Conservation (phyloP, 108 stramenopile genomes). For the Asterionellopsis glacialis region DNA sequence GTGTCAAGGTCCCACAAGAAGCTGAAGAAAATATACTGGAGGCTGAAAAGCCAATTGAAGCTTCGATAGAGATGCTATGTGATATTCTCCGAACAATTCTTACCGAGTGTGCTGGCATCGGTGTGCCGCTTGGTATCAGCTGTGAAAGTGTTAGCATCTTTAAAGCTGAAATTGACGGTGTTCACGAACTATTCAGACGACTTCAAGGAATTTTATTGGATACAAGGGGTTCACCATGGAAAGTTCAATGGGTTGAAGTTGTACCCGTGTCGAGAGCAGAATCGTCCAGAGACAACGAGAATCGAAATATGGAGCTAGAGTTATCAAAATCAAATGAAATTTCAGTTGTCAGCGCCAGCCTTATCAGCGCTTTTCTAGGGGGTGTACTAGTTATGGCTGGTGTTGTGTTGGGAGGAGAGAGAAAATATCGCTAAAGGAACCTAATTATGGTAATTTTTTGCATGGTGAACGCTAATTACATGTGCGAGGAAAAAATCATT, state of each 20-base stretch:
- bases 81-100: constrained; percentile 28
- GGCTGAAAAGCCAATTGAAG: constrained; percentile 25
- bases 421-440: neutral
- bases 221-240: constrained; percentile 36
- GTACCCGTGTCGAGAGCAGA: neutral
- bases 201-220: constrained; percentile 41
- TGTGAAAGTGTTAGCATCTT: constrained; percentile 50
- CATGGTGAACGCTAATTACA: too few species aligned
- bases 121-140: constrained; percentile 45
- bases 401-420: constrained; percentile 12
- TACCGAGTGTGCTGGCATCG: constrained; percentile 24
- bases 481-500: too few species aligned
- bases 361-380: constrained; percentile 13
- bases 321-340: too few species aligned
- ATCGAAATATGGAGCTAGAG: too few species aligned
- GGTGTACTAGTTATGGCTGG: constrained; percentile 15
- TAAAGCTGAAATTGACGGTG: constrained; percentile 59
- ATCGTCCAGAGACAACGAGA: neutral
- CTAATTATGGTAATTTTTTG: too few species aligned
- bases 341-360: neutral
- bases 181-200: constrained; percentile 43
- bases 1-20: constrained; percentile 45
- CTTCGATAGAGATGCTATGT: constrained; percentile 32
- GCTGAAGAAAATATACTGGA: constrained; percentile 34
- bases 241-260: constrained; percentile 41